phyloP scores from a whole-genome alignment of 2,329 filamentous ascomycete genomes.

The Pestalotiopsis sp. region DNA sequence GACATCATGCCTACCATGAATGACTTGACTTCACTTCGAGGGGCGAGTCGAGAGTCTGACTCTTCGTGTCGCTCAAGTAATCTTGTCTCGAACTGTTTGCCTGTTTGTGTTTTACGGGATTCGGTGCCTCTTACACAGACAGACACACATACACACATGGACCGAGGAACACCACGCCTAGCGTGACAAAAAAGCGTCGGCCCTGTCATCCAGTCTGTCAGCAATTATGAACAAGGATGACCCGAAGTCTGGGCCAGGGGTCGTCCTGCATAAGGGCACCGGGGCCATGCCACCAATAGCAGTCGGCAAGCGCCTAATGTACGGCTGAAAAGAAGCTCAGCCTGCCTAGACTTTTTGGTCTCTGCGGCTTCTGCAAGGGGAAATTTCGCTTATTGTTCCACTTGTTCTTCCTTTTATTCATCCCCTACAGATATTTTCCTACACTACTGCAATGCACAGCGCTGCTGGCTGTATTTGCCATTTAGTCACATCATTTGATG shows the following conservation, averaged over 20 bases:
- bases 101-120: no score
- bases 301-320: not conserved
- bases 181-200: no score
- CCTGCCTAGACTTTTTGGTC: not conserved
- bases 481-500: not conserved
- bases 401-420: not conserved
- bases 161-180: no score
- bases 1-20: not conserved
- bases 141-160: no score
- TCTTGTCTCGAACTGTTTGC: no score
- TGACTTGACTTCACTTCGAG: not conserved
- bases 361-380: conserved; percentile 4
- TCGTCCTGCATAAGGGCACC: not conserved
- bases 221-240: not conserved
- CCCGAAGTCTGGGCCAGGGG: not conserved
- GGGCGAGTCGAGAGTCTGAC: no score
- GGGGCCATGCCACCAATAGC: not conserved
- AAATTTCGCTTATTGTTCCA: not conserved
- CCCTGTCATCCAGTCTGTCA: no score
- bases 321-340: conserved; percentile 7
- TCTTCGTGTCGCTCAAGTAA: no score
- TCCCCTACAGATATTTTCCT: no score
- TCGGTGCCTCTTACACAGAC: no score
- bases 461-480: no score
- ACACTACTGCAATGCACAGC: no score